A percentile compares a stretch with the other conserved stretches of the same genome.
Conservation (phyloP, 129 eudicot species). For the Deinandra increscens region DNA sequence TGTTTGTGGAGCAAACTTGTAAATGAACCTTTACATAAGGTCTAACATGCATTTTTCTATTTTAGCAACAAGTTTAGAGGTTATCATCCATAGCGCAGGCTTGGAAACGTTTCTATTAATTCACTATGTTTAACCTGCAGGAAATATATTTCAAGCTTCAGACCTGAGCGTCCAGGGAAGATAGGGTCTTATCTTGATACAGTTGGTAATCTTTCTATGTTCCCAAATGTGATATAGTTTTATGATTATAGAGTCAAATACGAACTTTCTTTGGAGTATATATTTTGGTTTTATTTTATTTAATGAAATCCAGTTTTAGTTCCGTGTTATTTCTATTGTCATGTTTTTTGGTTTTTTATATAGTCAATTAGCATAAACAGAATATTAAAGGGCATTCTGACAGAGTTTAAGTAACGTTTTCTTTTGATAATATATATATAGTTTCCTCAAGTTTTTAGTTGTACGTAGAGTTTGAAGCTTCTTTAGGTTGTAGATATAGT, state of each 20-base stretch:
- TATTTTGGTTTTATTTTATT: too few species aligned
- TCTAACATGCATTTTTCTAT: too few species aligned
- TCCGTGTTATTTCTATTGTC: constrained; percentile 1
- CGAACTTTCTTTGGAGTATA: neutral
- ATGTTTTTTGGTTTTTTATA: too few species aligned
- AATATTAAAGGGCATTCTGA: too few species aligned
- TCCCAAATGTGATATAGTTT: neutral
- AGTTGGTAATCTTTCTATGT: constrained; percentile 45
- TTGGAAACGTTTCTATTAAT: neutral
- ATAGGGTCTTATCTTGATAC: constrained; percentile 60
- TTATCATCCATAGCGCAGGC: too few species aligned
- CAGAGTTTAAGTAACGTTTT: too few species aligned
- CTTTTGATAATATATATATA: neutral
- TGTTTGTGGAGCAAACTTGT: too few species aligned
- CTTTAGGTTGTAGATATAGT: neutral
- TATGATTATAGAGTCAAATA: neutral
- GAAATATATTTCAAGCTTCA: constrained; percentile 81
- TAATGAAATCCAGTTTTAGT: too few species aligned
- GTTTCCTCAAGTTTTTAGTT: neutral
- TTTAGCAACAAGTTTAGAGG: too few species aligned
- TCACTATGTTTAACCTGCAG: constrained; percentile 40
- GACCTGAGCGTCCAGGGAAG: constrained; percentile 64
- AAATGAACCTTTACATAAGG: too few species aligned
- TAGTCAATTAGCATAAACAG: too few species aligned
- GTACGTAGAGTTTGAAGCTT: neutral